phyloP scores from a whole-genome alignment of 1,284 basidiomycete species.

The Microbotryomycetes sp. region DNA sequence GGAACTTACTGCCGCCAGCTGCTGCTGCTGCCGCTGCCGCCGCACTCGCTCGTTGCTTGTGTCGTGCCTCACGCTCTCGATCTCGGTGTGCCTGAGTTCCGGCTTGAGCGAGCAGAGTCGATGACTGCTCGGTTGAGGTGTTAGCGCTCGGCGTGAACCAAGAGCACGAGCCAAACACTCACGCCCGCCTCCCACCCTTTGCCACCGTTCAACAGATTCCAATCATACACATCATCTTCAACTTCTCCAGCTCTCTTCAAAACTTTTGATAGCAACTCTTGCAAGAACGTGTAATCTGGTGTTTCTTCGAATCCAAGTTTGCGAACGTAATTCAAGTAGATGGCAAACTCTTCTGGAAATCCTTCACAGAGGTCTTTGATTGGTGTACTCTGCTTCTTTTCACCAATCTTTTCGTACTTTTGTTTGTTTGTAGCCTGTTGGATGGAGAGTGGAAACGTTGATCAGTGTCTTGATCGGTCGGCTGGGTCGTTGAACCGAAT shows the following conservation, averaged over 20 bases:
- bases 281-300: slow-evolving; percentile 90
- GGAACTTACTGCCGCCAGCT: slow-evolving; percentile 16
- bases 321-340: slow-evolving; percentile 94
- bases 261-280: slow-evolving; percentile 85
- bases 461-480: too few species aligned
- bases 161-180: slow-evolving; percentile 48
- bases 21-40: slow-evolving; percentile 40
- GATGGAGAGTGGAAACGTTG: too few species aligned
- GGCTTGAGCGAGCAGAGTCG: slow-evolving; percentile 37
- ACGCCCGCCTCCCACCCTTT: slow-evolving; percentile 88
- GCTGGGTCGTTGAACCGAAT: too few species aligned
- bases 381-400: slow-evolving; percentile 95
- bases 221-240: slow-evolving; percentile 84
- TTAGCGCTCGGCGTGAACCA: slow-evolving; percentile 13
- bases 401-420: slow-evolving; percentile 98
- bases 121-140: slow-evolving; percentile 27
- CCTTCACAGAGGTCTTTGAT: slow-evolving; percentile 91
- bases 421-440: slow-evolving; percentile 98
- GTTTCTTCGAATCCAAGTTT: slow-evolving; percentile 95
- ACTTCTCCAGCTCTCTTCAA: slow-evolving; percentile 79
- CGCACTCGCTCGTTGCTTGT: slow-evolving; percentile 43
- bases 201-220: slow-evolving; percentile 82
- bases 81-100: slow-evolving; percentile 40
- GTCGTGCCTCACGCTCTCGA: slow-evolving; percentile 46
- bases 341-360: slow-evolving; percentile 86